Conservation (phyloP, 2,329 filamentous ascomycete species). For the Alternaria viburni region DNA sequence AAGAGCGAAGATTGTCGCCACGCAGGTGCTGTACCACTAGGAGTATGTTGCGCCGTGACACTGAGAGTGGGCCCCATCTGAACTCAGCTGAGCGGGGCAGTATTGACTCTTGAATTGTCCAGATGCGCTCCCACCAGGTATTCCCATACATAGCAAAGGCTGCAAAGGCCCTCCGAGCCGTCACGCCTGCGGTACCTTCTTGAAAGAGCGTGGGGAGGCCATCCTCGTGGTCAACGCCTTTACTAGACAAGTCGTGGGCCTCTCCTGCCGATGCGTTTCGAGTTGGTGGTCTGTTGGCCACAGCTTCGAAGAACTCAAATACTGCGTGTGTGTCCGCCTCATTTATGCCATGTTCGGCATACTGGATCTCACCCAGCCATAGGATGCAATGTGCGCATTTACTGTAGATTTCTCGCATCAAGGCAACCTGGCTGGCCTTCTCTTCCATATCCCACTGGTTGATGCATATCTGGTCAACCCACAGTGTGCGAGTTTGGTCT, state of each 20-base stretch:
- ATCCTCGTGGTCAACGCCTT: background rate
- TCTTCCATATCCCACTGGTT: conserved; percentile 32
- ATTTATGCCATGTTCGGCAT: background rate
- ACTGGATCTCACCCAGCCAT: conserved; percentile 30
- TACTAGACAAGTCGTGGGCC: background rate
- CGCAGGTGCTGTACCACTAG: conserved; percentile 5
- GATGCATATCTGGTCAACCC: conserved; percentile 42
- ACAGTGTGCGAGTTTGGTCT: conserved; percentile 12
- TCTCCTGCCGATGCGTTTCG: background rate
- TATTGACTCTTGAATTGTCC: conserved; percentile 28
- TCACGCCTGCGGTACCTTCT: background rate
- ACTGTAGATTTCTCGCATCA: conserved; percentile 39
- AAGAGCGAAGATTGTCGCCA: background rate
- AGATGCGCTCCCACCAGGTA: conserved; percentile 26
- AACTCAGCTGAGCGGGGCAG: conserved; percentile 14
- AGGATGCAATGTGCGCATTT: conserved; percentile 24
- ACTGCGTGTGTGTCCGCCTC: background rate
- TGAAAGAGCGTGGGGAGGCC: background rate
- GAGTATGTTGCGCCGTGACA: background rate
- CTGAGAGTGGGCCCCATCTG: conserved; percentile 16
- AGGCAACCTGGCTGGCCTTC: conserved; percentile 27
- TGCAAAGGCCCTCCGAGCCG: conserved; percentile 16
- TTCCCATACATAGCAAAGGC: conserved; percentile 25
- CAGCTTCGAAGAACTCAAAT: background rate
- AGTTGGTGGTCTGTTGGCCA: background rate